These are phyloP conservation scores for Dothiorella sarmentorum DNA, from an alignment of 2,329 filamentous ascomycete species.

Conservation along the genomic window DNA sequence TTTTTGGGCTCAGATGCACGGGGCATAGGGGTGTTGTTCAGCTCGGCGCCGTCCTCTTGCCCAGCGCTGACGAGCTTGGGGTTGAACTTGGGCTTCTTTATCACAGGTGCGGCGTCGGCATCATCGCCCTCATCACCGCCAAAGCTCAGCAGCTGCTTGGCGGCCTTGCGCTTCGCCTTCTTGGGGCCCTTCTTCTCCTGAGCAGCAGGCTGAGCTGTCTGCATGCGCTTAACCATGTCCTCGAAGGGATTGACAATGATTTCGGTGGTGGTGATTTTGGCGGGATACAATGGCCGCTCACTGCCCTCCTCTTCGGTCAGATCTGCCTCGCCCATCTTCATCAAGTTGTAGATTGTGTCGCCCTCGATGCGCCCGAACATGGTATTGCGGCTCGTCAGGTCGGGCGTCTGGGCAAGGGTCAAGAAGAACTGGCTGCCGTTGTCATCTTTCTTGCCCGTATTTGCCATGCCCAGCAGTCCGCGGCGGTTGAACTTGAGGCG, in stretches of 20 bases:
- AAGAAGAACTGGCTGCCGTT: slow-evolving; percentile 98
- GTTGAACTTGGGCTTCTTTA: slow-evolving; percentile 78
- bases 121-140: slow-evolving; percentile 61
- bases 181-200: slow-evolving; percentile 46
- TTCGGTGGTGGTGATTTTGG: slow-evolving; percentile 71
- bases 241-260: slow-evolving; percentile 79
- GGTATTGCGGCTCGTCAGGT: slow-evolving; percentile 86
- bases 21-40: not conserved
- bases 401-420: slow-evolving; percentile 76
- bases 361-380: slow-evolving; percentile 89
- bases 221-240: slow-evolving; percentile 70
- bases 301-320: slow-evolving; percentile 69
- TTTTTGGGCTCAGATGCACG: not conserved
- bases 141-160: slow-evolving; percentile 76
- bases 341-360: slow-evolving; percentile 92
- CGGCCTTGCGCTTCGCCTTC: slow-evolving; percentile 65
- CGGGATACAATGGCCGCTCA: slow-evolving; percentile 81
- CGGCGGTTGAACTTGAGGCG: slow-evolving; percentile 89
- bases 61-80: slow-evolving; percentile 62
- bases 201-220: slow-evolving; percentile 51
- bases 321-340: slow-evolving; percentile 89
- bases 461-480: slow-evolving; percentile 93
- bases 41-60: slow-evolving; percentile 37
- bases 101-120: slow-evolving; percentile 53
- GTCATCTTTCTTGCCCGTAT: slow-evolving; percentile 70